Evolutionary conservation across 768 basidiomycete genomes (phyloP).

Genomic region (Tylopilus felleus): DNA sequence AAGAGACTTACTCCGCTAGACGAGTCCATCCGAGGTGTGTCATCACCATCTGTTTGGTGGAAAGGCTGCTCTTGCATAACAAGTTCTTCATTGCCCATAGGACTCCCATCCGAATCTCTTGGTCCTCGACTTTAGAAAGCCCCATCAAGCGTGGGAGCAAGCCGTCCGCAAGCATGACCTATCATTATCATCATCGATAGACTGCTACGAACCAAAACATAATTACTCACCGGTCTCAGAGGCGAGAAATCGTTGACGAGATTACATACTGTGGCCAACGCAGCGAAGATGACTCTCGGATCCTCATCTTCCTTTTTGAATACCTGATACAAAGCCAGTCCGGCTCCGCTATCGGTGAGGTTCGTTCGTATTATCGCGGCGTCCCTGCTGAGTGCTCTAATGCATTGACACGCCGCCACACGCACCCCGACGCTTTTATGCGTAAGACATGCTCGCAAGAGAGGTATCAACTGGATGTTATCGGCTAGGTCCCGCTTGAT

Average conservation of each 20-base stretch:
- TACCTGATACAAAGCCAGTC: slow-evolving; percentile 63
- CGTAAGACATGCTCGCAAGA: slow-evolving; percentile 50
- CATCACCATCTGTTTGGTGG: slow-evolving; percentile 67
- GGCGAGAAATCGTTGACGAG: slow-evolving; percentile 86
- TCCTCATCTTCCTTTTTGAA: slow-evolving; percentile 60
- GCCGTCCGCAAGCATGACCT: slow-evolving; percentile 68
- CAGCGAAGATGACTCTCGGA: slow-evolving; percentile 64
- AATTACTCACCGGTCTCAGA: slow-evolving; percentile 54
- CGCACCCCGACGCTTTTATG: slow-evolving; percentile 73
- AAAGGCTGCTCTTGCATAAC: slow-evolving; percentile 57
- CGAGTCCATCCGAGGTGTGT: slow-evolving; percentile 61
- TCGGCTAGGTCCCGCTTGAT: slow-evolving; percentile 69
- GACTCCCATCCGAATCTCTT: slow-evolving; percentile 59
- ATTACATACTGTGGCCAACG: slow-evolving; percentile 77
- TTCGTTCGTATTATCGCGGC: slow-evolving; percentile 81
- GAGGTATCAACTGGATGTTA: slow-evolving; percentile 49
- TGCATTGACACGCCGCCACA: slow-evolving; percentile 83
- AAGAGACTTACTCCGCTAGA: slow-evolving; percentile 48
- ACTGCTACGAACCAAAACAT: background rate
- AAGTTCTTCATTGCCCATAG: slow-evolving; percentile 90
- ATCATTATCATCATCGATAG: slow-evolving; percentile 1
- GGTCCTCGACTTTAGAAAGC: slow-evolving; percentile 51
- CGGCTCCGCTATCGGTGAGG: slow-evolving; percentile 79
- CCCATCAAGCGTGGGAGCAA: slow-evolving; percentile 62
- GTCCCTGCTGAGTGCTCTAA: slow-evolving; percentile 74